Percentiles rank a stretch among this genome's conserved stretches.
Evolutionary conservation across 31 red algal genomes (phyloP).

Genomic region (Endocladia muricata): DNA sequence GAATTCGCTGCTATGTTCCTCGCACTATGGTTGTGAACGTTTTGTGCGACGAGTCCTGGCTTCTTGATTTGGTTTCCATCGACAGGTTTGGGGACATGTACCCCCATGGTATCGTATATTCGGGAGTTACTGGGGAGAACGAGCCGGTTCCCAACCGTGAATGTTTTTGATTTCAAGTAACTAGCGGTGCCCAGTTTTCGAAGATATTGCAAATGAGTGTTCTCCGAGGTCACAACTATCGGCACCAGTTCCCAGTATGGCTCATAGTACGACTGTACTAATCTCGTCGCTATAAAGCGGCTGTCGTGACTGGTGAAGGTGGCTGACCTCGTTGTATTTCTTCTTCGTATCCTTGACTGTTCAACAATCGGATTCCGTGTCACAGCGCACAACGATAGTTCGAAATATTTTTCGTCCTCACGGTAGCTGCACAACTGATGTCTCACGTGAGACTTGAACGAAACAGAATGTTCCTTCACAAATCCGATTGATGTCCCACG

Average conservation of each 20-base stretch:
- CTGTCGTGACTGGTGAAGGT: background rate
- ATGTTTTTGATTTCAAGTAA: background rate
- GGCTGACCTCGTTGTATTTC: background rate
- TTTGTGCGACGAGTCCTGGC: background rate
- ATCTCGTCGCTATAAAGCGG: background rate
- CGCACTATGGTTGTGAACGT: background rate
- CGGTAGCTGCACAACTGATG: background rate
- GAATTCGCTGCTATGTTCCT: background rate
- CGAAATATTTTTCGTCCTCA: background rate
- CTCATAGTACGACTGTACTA: background rate
- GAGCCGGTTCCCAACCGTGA: background rate
- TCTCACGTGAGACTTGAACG: background rate
- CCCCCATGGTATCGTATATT: constrained; percentile 11
- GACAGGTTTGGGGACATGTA: background rate
- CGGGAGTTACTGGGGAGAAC: background rate
- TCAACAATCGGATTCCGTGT: no score
- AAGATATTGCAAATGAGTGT: background rate
- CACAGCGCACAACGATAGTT: background rate
- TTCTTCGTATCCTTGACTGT: no score
- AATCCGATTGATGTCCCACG: background rate
- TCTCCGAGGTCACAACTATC: no score
- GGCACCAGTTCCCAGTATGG: background rate
- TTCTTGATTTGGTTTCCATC: background rate
- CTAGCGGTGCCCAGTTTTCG: background rate
- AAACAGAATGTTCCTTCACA: background rate